phyloP scores from a whole-genome alignment of 73 alveolate genomes.

The Durusdinium trenchii region DNA sequence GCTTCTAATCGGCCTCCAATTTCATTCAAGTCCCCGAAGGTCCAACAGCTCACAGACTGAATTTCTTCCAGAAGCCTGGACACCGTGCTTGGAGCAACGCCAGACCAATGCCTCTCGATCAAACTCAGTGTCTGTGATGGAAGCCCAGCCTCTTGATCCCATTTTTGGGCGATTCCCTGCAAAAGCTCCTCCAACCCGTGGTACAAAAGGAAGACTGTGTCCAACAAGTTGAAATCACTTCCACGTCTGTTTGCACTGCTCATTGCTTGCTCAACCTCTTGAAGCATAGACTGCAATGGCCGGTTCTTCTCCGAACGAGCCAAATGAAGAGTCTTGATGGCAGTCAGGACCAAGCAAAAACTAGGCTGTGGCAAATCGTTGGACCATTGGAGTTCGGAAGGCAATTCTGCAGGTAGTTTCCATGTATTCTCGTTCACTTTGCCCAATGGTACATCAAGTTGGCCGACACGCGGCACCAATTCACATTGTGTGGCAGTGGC shows the following conservation, averaged over 20 bases:
- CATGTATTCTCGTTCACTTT: too few relatives aligned
- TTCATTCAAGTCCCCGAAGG: background rate
- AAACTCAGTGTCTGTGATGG: background rate
- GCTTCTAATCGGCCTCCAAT: background rate
- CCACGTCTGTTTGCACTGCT: background rate
- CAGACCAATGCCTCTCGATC: slow-evolving; percentile 44
- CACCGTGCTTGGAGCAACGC: background rate
- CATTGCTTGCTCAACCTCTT: background rate
- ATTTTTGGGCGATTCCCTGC: background rate
- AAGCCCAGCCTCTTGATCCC: background rate
- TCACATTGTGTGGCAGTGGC: background rate
- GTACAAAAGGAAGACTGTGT: background rate
- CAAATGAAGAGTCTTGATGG: background rate
- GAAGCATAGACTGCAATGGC: slow-evolving; percentile 1
- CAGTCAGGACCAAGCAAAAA: background rate
- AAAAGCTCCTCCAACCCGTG: background rate
- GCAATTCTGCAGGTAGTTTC: background rate
- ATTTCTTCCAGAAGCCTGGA: background rate
- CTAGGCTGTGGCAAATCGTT: background rate
- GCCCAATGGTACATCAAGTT: background rate
- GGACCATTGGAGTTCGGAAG: background rate
- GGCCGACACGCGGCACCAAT: background rate
- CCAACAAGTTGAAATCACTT: background rate
- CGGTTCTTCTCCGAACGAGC: background rate
- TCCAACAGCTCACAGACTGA: too few relatives aligned